Evolutionary conservation across 2,329 filamentous ascomycete species (phyloP), one percentile per base, ranked within the genome.

Genomic region (Teratosphaeriaceae sp.): DNA sequence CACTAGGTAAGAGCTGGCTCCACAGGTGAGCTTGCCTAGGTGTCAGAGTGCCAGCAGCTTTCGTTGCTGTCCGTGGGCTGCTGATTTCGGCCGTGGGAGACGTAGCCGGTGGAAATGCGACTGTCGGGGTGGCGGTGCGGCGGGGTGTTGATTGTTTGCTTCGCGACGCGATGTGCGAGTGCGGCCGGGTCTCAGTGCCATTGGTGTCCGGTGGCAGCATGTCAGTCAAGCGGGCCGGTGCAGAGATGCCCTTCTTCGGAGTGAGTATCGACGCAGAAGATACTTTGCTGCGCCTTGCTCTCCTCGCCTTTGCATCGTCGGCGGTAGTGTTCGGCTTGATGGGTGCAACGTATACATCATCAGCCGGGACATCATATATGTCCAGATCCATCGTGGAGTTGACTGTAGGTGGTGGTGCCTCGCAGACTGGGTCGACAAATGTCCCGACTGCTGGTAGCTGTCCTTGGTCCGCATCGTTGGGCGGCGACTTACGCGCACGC

Each of bases 21-120:
- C 60, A 64, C 5, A 61, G 46, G 23, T 57, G 51, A 12, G 45
- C 48, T 40, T 63, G 60, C 26, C 58, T 62, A 6, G 61, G 59
- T 13, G 59, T 63, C 35, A 56, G 42, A 4, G 43, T 48, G 5
- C 31, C 40, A 20, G 35, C 33, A 9, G 30, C 29, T 24, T 41
- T 53, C 40, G 42, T 29, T 7, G 49, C 40, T n/a, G 44, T 44
- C 18, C 47, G 45, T 7, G 40, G 41, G 15, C 33, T 47, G 8
- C 12, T 20, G 13, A 7, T 24, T 5, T 22, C 15, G 3, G 18
- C 16, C 13, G 46, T 38, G 5, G 23, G 39, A 13, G 52, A 44
- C 3, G 46, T 52, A 5, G 42, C 43, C 2, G 40, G 16, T 18
- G 23, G 18, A 13, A 27, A 15, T 3, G 11, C 12, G 6, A 37